Percentiles rank a stretch among this genome's conserved stretches.
Conservation (phyloP, 805 yeast species). For the Schwanniomyces vanrijiae region DNA sequence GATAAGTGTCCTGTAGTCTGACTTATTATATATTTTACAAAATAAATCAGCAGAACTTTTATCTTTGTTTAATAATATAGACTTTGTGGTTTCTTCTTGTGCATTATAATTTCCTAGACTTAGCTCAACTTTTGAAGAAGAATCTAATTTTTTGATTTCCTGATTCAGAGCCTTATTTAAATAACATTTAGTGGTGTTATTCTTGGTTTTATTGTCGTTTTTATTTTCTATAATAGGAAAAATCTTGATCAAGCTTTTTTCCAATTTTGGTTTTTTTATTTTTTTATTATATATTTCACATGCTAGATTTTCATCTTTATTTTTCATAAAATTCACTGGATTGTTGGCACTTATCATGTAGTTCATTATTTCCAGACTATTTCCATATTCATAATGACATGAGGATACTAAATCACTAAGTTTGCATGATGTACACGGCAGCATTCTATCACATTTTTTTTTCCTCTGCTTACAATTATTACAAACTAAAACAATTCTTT, state of each 20-base stretch:
- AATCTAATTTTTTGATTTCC: no score
- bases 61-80: background rate
- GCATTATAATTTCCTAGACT: background rate
- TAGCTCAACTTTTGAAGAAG: background rate
- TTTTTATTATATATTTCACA: background rate
- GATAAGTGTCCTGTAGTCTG: background rate
- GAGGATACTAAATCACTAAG: background rate
- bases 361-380: background rate
- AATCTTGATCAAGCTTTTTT: no score
- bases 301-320: background rate
- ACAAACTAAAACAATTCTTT: constrained; percentile 33
- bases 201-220: background rate
- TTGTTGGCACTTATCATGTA: constrained; percentile 2
- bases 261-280: no score
- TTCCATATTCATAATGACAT: constrained; percentile 1
- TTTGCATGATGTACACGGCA: constrained; percentile 27
- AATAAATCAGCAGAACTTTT: background rate
- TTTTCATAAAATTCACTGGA: background rate
- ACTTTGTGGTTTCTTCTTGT: background rate
- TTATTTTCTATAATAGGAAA: background rate
- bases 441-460: constrained; percentile 39
- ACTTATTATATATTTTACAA: background rate
- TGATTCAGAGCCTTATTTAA: no score
- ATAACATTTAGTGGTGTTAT: no score
- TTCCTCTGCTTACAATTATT: constrained; percentile 47